A percentile compares a stretch with the other conserved stretches of the same genome.
Evolutionary conservation across 2,329 filamentous ascomycete species (phyloP).

Genomic region (Apiospora sp.): DNA sequence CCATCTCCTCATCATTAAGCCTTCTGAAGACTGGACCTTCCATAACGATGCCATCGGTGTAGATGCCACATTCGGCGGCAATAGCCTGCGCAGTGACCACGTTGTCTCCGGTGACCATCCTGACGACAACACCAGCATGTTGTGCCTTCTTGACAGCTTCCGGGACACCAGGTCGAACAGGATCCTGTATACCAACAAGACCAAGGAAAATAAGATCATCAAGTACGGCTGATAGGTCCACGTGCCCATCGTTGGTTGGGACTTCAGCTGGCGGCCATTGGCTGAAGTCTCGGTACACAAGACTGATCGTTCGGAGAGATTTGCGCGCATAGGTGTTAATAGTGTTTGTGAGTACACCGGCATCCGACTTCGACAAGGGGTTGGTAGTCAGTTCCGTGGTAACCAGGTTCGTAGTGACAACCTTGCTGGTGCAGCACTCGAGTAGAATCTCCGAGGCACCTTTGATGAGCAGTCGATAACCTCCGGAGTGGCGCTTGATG

Average conservation of each 20-base stretch:
- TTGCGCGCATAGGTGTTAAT: constrained; percentile 70
- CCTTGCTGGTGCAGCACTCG: constrained; percentile 48
- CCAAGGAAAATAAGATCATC: constrained; percentile 77
- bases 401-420: constrained; percentile 46
- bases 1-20: constrained; percentile 66
- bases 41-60: constrained; percentile 69
- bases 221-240: constrained; percentile 68
- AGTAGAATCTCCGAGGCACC: constrained; percentile 66
- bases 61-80: constrained; percentile 76
- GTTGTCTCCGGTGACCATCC: constrained; percentile 81
- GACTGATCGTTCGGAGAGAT: constrained; percentile 78
- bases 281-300: constrained; percentile 77
- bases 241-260: constrained; percentile 64
- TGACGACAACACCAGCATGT: constrained; percentile 73
- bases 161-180: constrained; percentile 72
- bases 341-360: constrained; percentile 58
- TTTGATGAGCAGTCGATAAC: constrained; percentile 61
- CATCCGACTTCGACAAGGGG: constrained; percentile 62
- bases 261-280: constrained; percentile 76
- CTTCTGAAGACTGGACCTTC: constrained; percentile 73
- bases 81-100: constrained; percentile 77
- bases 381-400: constrained; percentile 43
- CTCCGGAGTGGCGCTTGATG: constrained; percentile 53
- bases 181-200: constrained; percentile 78
- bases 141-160: constrained; percentile 73